Base-by-base conservation (phyloP, 805 yeast species). In the Alloascoidea africana region DNA sequence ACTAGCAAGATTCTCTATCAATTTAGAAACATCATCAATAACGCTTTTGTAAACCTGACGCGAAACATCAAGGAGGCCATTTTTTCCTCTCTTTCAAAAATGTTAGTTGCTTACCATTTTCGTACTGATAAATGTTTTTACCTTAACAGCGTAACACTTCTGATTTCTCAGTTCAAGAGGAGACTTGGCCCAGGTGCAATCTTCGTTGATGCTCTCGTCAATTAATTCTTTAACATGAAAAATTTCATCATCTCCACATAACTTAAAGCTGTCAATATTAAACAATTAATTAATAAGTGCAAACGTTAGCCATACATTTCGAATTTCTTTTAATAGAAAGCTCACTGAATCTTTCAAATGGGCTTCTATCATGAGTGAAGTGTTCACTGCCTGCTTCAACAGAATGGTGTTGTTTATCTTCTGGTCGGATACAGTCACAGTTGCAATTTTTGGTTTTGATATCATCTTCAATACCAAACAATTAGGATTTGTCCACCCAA, bases 21-120 rank as follows among this genome's bases (percentile, higher is more conserved):
- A 49, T 4, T 40, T 36, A 14, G 57, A 35, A 2, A 64, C 51
- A 36, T 64, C 66, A 36, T 63, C 62, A 4, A 59, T 48, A 3
- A 56, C 46, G 3, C 46, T 51, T 37, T 59, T 55, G 39, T 66
- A 66, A 0, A 65, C 39, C 40, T 62, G 58, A 32, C 72, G 49
- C 2, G 68, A 63, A 0, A 64, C 58, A 45, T 64, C 70, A 1
- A 67, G 46, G 6, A 68, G 43, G 0, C 73, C 73, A 46, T 68
- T 66, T 2, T 50, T 45, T 0, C 69, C 70, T 27, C 60, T 48
- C 41, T n/a, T n/a, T n/a, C n/a, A n/a, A n/a, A n/a, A n/a, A n/a
- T n/a, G n/a, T n/a, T n/a, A n/a, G n/a, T n/a, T n/a, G n/a, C n/a
- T n/a, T n/a, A n/a, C n/a, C n/a, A n/a, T n/a, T n/a, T n/a, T n/a